These are phyloP conservation scores for Lactifluus pinguis DNA, from an alignment of 768 basidiomycete species.

Conservation along the genomic window DNA sequence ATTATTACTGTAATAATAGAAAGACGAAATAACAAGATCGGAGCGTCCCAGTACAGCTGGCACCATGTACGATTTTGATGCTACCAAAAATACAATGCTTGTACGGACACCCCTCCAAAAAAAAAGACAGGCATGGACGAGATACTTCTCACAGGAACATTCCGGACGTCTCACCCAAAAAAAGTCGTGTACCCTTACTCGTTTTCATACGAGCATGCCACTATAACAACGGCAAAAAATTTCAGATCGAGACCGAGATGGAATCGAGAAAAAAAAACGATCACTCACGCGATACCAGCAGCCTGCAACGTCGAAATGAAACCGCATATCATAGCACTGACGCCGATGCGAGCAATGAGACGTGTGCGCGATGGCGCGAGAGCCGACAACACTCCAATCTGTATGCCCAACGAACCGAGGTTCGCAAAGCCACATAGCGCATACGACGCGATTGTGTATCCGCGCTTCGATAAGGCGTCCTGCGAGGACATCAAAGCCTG, in stretches of 20 bases:
- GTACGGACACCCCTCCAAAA: too few relatives aligned
- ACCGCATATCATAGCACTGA: constrained; percentile 62
- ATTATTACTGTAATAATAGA: too few relatives aligned
- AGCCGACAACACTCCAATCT: constrained; percentile 66
- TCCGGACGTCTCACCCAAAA: not conserved
- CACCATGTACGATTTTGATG: too few relatives aligned
- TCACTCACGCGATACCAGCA: constrained; percentile 48
- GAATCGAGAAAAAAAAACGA: not conserved
- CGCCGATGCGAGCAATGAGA: constrained; percentile 59
- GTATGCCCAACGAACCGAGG: constrained; percentile 77
- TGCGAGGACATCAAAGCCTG: constrained; percentile 37
- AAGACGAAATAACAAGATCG: too few relatives aligned
- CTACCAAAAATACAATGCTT: too few relatives aligned
- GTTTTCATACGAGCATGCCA: constrained; percentile 26
- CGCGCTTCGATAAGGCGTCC: constrained; percentile 57
- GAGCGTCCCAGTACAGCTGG: too few relatives aligned
- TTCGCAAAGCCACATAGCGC: constrained; percentile 91
- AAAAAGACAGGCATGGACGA: too few relatives aligned
- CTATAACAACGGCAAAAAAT: constrained; percentile 3
- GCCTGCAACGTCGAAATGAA: constrained; percentile 59
- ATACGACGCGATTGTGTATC: constrained; percentile 77
- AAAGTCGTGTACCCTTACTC: not conserved
- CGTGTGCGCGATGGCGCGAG: constrained; percentile 62
- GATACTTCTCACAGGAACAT: too few relatives aligned
- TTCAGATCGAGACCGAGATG: not conserved